A percentile compares a stretch with the other conserved stretches of the same genome.
phyloP scores from a whole-genome alignment of 73 alveolate genomes.

The Paramecium tetraurelia region DNA sequence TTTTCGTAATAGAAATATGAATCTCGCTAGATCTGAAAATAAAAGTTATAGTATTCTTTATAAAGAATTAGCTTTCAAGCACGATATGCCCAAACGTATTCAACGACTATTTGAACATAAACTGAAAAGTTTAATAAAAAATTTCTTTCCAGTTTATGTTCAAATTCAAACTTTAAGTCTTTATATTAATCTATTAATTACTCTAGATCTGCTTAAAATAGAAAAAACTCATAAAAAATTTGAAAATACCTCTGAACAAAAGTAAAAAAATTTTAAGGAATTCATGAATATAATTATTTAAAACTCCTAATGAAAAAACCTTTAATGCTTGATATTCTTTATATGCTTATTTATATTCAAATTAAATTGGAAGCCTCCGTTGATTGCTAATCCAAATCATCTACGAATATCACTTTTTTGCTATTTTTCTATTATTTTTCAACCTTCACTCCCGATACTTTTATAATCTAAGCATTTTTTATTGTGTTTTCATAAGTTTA shows the following conservation, averaged over 20 bases:
- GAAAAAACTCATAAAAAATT: background rate
- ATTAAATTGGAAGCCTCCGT: background rate
- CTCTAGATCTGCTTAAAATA: background rate
- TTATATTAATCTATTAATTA: background rate
- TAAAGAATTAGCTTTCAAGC: slow-evolving; percentile 49
- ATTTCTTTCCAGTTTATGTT: slow-evolving; percentile 5
- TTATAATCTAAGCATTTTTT: background rate
- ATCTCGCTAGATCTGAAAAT: slow-evolving; percentile 43
- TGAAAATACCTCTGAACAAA: slow-evolving; percentile 38
- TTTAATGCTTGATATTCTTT: slow-evolving; percentile 53
- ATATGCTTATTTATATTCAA: background rate
- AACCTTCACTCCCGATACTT: background rate
- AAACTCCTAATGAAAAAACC: slow-evolving; percentile 51
- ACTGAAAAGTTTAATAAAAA: slow-evolving; percentile 22
- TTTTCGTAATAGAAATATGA: slow-evolving; percentile 56
- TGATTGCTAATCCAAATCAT: background rate
- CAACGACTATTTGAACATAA: background rate
- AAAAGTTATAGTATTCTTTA: slow-evolving; percentile 34
- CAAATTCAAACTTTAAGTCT: slow-evolving; percentile 15
- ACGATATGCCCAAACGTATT: slow-evolving; percentile 18
- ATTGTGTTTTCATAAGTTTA: slow-evolving; percentile 13
- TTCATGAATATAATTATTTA: slow-evolving; percentile 33
- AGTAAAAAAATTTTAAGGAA: background rate
- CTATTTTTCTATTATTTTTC: background rate
- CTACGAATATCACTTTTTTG: background rate